These are phyloP conservation scores for Nothophoma quercina DNA, from an alignment of 2,329 filamentous ascomycete species.

Conservation along the genomic window DNA sequence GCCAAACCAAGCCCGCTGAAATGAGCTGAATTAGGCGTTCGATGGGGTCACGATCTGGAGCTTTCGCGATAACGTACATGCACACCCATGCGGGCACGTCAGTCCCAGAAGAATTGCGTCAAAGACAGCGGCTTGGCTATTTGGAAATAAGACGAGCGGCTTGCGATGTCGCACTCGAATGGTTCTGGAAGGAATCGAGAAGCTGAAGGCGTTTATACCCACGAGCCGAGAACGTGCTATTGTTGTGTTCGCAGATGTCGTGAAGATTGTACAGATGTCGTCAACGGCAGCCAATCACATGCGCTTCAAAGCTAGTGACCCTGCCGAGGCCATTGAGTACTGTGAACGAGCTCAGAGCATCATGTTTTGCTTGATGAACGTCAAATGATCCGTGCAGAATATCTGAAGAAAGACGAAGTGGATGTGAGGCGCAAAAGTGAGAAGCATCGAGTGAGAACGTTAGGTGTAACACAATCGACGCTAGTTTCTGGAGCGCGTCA, in stretches of 20 bases:
- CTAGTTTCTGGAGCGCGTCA: neutral
- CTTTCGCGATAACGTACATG: slow-evolving; percentile 13
- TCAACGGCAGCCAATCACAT: slow-evolving; percentile 11
- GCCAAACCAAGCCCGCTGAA: neutral
- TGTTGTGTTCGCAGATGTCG: slow-evolving; percentile 4
- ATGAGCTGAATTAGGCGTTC: neutral
- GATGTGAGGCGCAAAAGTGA: neutral
- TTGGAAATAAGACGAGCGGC: neutral
- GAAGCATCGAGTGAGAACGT: neutral
- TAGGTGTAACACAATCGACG: neutral
- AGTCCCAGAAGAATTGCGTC: slow-evolving; percentile 26
- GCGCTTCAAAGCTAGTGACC: neutral
- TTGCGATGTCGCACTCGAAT: neutral
- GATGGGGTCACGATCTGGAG: neutral
- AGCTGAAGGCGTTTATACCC: neutral
- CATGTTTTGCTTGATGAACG: too few relatives aligned
- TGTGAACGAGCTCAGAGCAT: neutral
- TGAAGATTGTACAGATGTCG: slow-evolving; percentile 13
- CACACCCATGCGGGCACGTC: slow-evolving; percentile 29
- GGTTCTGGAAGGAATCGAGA: neutral
- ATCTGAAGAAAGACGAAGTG: too few relatives aligned
- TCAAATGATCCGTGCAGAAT: too few relatives aligned
- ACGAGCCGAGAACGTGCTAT: slow-evolving; percentile 1
- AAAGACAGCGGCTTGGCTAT: slow-evolving; percentile 22
- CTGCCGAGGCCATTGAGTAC: neutral